These are phyloP conservation scores for Diplodia mutila DNA, from an alignment of 2,329 filamentous ascomycete genomes.

Conservation along the genomic window DNA sequence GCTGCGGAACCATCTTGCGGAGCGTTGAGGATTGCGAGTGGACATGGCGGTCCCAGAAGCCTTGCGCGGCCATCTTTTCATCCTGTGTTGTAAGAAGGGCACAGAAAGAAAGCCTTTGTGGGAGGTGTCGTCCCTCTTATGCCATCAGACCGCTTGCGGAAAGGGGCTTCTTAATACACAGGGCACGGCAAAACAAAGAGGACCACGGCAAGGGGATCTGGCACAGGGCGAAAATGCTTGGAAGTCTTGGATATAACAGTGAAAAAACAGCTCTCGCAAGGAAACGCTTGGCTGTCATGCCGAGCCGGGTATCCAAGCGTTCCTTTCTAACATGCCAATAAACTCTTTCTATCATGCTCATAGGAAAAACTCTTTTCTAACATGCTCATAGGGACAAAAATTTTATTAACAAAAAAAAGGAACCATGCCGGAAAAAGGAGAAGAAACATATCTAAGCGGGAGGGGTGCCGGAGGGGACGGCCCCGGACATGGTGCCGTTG, in stretches of 20 bases:
- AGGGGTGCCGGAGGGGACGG: constrained; percentile 16
- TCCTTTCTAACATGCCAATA: no score
- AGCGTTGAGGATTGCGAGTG: not conserved
- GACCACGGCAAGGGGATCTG: not conserved
- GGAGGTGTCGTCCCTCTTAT: not conserved
- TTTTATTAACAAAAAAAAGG: not conserved
- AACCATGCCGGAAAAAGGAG: not conserved
- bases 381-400: no score
- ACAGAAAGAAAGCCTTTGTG: not conserved
- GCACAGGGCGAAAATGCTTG: not conserved
- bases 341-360: no score
- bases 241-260: not conserved
- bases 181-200: not conserved
- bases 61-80: not conserved
- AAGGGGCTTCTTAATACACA: no score
- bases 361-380: no score
- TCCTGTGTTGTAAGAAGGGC: not conserved
- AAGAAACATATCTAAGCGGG: not conserved
- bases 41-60: not conserved
- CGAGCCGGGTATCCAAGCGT: no score
- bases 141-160: no score
- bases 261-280: no score
- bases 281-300: no score
- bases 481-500: constrained; percentile 9
- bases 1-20: not conserved